phyloP scores from a whole-genome alignment of 139 green algal genomes.

The Haematococcus sp. region DNA sequence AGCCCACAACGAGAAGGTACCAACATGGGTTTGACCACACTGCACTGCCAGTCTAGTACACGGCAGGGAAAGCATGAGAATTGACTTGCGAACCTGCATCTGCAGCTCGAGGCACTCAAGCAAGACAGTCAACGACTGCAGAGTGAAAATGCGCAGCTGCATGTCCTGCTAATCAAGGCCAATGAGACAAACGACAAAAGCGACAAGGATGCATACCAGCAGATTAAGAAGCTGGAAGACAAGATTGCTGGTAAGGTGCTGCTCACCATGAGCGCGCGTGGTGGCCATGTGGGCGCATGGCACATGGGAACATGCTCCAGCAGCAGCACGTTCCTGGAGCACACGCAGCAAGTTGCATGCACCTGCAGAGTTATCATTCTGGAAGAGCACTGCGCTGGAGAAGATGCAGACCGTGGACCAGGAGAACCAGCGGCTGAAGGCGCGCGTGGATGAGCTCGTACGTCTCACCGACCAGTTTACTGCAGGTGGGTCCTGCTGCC shows the following conservation, averaged over 20 bases:
- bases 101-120: slow-evolving; percentile 59
- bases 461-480: slow-evolving; percentile 40
- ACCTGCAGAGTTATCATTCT: slow-evolving; percentile 50
- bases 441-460: slow-evolving; percentile 47
- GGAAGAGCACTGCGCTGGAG: slow-evolving; percentile 45
- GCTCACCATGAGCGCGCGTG: not conserved
- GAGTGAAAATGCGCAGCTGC: slow-evolving; percentile 68
- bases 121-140: slow-evolving; percentile 51
- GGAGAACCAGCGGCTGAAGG: slow-evolving; percentile 57
- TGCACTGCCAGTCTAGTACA: not conserved
- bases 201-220: slow-evolving; percentile 45
- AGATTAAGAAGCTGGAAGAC: slow-evolving; percentile 46
- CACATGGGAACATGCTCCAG: not conserved
- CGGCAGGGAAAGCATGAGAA: too few relatives aligned
- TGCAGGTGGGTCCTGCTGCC: slow-evolving; percentile 27
- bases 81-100: too few relatives aligned
- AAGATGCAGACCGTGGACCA: slow-evolving; percentile 40
- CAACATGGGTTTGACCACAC: not conserved
- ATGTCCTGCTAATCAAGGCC: slow-evolving; percentile 59
- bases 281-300: too few relatives aligned
- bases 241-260: slow-evolving; percentile 1
- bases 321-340: not conserved
- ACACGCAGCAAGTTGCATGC: not conserved
- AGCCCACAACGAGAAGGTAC: slow-evolving; percentile 50
- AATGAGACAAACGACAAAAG: slow-evolving; percentile 45